Evolutionary conservation across 768 basidiomycete genomes (phyloP).

Genomic region (Boletus rufocinnamomeus): DNA sequence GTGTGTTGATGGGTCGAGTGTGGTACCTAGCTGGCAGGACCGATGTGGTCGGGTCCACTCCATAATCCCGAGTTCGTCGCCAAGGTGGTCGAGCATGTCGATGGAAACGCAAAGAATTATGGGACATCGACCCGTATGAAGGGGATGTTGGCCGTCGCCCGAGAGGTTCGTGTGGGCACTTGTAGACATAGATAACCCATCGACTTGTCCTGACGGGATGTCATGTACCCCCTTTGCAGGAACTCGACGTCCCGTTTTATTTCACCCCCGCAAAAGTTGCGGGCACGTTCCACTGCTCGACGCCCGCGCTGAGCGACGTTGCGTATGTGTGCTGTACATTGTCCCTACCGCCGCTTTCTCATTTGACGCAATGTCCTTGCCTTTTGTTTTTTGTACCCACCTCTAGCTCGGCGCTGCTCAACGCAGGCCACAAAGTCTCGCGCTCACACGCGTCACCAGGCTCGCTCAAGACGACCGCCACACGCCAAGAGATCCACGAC

Average conservation of each 20-base stretch:
- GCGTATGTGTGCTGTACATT: constrained; percentile 52
- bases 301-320: constrained; percentile 72
- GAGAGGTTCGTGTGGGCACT: constrained; percentile 60
- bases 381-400: neutral
- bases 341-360: neutral
- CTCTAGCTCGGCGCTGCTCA: constrained; percentile 80
- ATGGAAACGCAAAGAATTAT: constrained; percentile 61
- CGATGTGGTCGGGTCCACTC: constrained; percentile 93
- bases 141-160: constrained; percentile 92
- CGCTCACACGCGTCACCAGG: constrained; percentile 90
- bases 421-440: constrained; percentile 82
- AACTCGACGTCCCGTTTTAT: constrained; percentile 77
- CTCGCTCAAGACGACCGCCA: constrained; percentile 88
- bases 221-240: constrained; percentile 43
- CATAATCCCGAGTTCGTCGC: constrained; percentile 75
- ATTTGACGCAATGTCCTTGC: neutral
- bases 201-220: neutral
- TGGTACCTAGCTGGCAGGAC: constrained; percentile 73
- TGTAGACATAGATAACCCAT: neutral
- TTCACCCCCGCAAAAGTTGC: constrained; percentile 83
- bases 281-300: constrained; percentile 78
- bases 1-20: neutral
- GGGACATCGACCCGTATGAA: constrained; percentile 84
- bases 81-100: constrained; percentile 75
- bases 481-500: constrained; percentile 71